A percentile compares a stretch with the other conserved stretches of the same genome.
Evolutionary conservation across 139 green algal species (phyloP).

Genomic region (Chlorella ohadii): DNA sequence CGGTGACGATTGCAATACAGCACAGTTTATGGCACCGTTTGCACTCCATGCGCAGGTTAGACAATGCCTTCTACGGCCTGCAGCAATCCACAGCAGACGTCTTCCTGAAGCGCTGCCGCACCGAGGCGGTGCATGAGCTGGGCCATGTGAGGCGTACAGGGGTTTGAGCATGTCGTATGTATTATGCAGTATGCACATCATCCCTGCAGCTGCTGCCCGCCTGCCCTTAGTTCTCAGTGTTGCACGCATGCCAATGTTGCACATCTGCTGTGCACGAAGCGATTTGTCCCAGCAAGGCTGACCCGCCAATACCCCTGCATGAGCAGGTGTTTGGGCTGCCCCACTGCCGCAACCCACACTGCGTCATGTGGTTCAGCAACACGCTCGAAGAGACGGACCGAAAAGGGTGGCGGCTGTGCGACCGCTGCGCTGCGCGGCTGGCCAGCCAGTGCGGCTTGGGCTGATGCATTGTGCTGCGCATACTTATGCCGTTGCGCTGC

Average conservation of each 20-base stretch:
- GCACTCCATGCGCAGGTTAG: background rate
- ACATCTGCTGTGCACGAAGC: no score
- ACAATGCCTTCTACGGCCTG: conserved; percentile 3
- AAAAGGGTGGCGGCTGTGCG: background rate
- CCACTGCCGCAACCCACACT: background rate
- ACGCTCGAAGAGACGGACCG: background rate
- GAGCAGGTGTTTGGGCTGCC: conserved; percentile 2
- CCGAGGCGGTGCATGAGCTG: conserved; percentile 8
- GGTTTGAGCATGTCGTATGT: background rate
- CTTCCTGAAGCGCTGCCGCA: background rate
- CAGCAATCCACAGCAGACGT: background rate
- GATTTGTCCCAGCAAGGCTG: no score
- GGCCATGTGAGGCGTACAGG: background rate
- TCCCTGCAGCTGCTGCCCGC: background rate
- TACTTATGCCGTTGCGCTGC: no score
- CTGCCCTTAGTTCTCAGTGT: no score
- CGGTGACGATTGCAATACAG: no score
- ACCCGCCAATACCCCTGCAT: background rate
- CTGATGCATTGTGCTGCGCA: no score
- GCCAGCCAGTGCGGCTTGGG: no score
- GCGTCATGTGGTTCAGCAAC: conserved; percentile 2
- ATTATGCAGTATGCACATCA: background rate
- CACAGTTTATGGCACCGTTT: no score
- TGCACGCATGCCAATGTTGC: no score
- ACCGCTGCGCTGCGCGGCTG: background rate